Percentiles rank a stretch among this genome's conserved stretches.
Evolutionary conservation across 192 early-diverging fungal genomes (phyloP).

Genomic region (Dispira parvispora): DNA sequence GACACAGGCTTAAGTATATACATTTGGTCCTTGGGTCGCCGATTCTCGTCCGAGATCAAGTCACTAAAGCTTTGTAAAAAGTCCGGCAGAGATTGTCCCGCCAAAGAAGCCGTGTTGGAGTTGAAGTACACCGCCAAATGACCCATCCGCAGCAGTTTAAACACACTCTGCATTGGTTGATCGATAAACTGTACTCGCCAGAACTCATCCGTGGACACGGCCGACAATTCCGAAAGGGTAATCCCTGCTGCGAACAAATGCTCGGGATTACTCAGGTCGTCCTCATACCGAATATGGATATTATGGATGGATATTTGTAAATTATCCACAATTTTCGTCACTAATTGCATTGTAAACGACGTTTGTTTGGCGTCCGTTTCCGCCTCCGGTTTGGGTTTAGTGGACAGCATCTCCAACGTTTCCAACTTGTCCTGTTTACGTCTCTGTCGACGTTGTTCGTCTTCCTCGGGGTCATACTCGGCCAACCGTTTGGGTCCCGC

Average conservation of each 20-base stretch:
- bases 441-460: constrained; percentile 56
- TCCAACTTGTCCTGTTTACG: constrained; percentile 71
- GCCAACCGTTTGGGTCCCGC: constrained; percentile 64
- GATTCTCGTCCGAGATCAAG: constrained; percentile 41
- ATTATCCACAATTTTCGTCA: constrained; percentile 92
- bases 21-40: constrained; percentile 43
- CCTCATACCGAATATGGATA: constrained; percentile 94
- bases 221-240: constrained; percentile 79
- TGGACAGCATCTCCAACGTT: constrained; percentile 43
- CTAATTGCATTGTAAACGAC: constrained; percentile 76
- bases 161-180: constrained; percentile 57
- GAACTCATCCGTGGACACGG: constrained; percentile 70
- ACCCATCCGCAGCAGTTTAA: constrained; percentile 59
- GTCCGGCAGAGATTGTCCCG: constrained; percentile 28
- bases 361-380: constrained; percentile 52
- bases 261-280: constrained; percentile 55
- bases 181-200: constrained; percentile 73
- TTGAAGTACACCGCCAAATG: constrained; percentile 62
- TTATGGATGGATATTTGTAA: constrained; percentile 87
- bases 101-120: constrained; percentile 40
- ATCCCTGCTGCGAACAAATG: constrained; percentile 77
- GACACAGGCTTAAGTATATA: constrained; percentile 87
- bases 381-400: constrained; percentile 14
- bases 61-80: constrained; percentile 26
- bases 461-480: constrained; percentile 69